These are phyloP conservation scores for Alternaria sp. DNA, from an alignment of 2,329 filamentous ascomycete species.

Conservation along the genomic window DNA sequence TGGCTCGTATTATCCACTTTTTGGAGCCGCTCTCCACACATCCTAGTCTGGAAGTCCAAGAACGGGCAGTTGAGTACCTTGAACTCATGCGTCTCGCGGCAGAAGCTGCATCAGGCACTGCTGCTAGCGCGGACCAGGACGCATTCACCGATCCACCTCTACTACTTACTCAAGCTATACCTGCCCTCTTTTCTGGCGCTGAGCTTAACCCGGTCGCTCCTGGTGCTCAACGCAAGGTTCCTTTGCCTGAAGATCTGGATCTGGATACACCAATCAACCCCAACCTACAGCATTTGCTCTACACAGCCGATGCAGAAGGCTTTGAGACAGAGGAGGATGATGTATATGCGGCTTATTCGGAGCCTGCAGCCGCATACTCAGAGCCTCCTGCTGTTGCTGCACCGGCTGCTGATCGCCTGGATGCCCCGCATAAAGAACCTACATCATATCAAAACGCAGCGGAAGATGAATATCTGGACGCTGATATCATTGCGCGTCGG, in stretches of 20 bases:
- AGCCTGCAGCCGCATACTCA: conserved; percentile 43
- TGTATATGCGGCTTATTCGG: conserved; percentile 55
- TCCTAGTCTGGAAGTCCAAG: conserved; percentile 91
- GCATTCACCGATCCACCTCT: conserved; percentile 79
- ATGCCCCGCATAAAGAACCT: conserved; percentile 44
- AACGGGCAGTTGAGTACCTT: conserved; percentile 88
- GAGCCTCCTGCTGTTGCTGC: conserved; percentile 23
- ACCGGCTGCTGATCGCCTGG: conserved; percentile 54
- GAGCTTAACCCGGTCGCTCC: conserved; percentile 90
- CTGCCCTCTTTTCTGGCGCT: conserved; percentile 82
- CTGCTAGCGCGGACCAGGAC: conserved; percentile 61
- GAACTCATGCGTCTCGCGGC: conserved; percentile 86
- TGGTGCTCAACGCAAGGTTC: conserved; percentile 85
- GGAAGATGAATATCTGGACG: conserved; percentile 66
- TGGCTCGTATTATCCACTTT: conserved; percentile 81
- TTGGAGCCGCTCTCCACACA: conserved; percentile 80
- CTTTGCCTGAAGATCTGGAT: conserved; percentile 75
- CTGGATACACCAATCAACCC: conserved; percentile 83
- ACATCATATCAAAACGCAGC: conserved; percentile 55
- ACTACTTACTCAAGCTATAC: conserved; percentile 88
- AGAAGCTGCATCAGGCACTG: conserved; percentile 76
- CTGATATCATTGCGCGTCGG: conserved; percentile 74
- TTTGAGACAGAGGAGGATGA: conserved; percentile 53
- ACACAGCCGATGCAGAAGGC: conserved; percentile 54
- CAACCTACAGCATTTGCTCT: conserved; percentile 71